These are phyloP conservation scores for Lunularia cruciata DNA, from an alignment of 225 moss, liverwort and hornwort genomes.

Conservation along the genomic window DNA sequence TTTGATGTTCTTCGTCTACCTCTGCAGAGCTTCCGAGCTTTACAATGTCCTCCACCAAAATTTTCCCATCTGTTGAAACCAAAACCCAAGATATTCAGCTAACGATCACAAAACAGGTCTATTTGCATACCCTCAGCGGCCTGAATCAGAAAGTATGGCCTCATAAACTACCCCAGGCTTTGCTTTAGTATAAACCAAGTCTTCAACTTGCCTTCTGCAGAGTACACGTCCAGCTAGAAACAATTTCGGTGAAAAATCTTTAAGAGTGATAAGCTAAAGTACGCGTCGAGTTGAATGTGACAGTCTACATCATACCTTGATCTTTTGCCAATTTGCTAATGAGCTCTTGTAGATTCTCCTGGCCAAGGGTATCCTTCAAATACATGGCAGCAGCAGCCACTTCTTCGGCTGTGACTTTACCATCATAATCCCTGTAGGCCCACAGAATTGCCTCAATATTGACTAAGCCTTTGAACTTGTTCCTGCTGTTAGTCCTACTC, in stretches of 20 bases:
- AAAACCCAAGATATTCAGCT: constrained; percentile 11
- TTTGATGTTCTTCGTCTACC: constrained; percentile 44
- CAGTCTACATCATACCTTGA: constrained; percentile 57
- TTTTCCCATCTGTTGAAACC: constrained; percentile 84
- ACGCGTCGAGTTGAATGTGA: background rate
- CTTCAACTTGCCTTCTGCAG: background rate
- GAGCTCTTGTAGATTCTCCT: constrained; percentile 89
- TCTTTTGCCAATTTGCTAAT: constrained; percentile 96
- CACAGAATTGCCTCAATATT: background rate
- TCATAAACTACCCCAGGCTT: background rate
- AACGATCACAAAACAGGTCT: background rate
- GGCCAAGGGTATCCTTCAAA: constrained; percentile 96
- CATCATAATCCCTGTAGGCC: constrained; percentile 84
- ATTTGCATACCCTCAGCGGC: background rate
- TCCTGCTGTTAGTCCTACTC: no score
- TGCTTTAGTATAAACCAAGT: background rate
- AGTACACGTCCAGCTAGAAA: background rate
- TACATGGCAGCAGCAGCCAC: constrained; percentile 94
- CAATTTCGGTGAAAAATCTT: background rate
- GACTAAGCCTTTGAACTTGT: no score
- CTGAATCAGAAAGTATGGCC: background rate
- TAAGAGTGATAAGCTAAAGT: background rate
- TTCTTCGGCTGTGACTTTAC: constrained; percentile 96
- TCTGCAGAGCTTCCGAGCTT: constrained; percentile 87
- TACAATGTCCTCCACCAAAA: constrained; percentile 97